These are phyloP conservation scores for Vigna mungo DNA, from an alignment of 306 rosid species.

Conservation along the genomic window DNA sequence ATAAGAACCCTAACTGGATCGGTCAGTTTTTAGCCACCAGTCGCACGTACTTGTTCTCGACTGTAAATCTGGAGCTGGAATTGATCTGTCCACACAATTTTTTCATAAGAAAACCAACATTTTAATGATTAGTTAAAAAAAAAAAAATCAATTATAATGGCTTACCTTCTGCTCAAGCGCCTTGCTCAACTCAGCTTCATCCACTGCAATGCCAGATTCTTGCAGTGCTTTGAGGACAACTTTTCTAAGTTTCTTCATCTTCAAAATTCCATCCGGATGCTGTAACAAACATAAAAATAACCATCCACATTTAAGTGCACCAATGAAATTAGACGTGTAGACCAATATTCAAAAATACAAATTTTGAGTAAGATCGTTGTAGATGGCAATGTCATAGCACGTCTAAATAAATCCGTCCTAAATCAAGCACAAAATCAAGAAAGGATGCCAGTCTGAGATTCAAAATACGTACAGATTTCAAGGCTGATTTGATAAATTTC, in stretches of 20 bases:
- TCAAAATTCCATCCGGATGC: conserved; percentile 80
- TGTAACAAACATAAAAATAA: conserved; percentile 49
- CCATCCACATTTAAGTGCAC: conserved; percentile 2
- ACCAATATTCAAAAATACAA: conserved; percentile 10
- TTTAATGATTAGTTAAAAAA: neutral
- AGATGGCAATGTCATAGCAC: neutral
- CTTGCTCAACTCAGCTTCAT: conserved; percentile 59
- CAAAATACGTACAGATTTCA: conserved; percentile 70
- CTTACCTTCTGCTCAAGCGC: conserved; percentile 75
- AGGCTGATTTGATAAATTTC: conserved; percentile 74
- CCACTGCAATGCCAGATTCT: conserved; percentile 70
- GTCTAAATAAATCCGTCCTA: conserved; percentile 19
- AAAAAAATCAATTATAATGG: neutral
- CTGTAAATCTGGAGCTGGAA: conserved; percentile 77
- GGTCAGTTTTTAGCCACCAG: conserved; percentile 64
- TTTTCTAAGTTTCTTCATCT: conserved; percentile 79
- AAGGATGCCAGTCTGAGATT: conserved; percentile 18
- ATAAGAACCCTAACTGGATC: conserved; percentile 1
- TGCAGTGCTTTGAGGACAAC: conserved; percentile 62
- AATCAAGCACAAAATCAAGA: conserved; percentile 20
- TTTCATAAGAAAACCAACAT: conserved; percentile 25
- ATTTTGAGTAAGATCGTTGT: neutral
- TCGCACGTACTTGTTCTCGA: conserved; percentile 74
- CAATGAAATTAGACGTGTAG: conserved; percentile 11
- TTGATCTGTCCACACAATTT: conserved; percentile 62